Base-by-base conservation (phyloP, 495 filamentous ascomycete genomes). In the Tuber umbilicatum region DNA sequence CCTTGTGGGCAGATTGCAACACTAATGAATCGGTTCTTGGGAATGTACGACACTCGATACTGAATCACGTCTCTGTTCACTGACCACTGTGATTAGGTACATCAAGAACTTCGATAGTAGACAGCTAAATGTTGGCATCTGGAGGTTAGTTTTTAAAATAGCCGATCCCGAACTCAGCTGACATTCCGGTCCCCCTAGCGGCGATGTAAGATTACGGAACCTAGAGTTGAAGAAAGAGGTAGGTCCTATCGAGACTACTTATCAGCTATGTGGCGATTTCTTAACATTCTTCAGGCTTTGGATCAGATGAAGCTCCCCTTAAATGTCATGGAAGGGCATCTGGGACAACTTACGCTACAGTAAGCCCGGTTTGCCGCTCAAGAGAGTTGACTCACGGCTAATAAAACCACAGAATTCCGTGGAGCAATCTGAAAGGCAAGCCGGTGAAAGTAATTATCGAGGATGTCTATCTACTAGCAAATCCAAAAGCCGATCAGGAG, bases 101-200 rank as follows among this genome's bases (percentile, higher is more conserved):
- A 93, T 99, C 83, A 94, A 95, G 87, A 99, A 99, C 84, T 98
- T 99, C 82, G 94, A 99, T 83, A 91, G 94, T 31, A 92, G 90
- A 78, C 95, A 99, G 86, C 88, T 99, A 69, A 97, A 97, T 82
- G 93, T 98, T 73, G 95, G 95, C 73, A 97, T 98, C 78, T 99
- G 94, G 95, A 94, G 73, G 79, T 80, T 77, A 47, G 55, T 45
- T n/a, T 45, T 1, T 3, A 14, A 38, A 37, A 19, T 12, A 5
- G 38, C 55, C 7, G 2, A 35, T 35, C 55, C 4, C 14, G 27
- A 64, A 17, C 27, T 35, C 19, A 27, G 27, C 77, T 79, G 7
- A 79, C 40, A 35, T n/a, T 41, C 3, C 38, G 45, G 47, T 37
- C 55, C 7, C 35, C 1, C 45, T 17, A 81, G 91, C 10, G 96